A percentile compares a stretch with the other conserved stretches of the same genome.
These are phyloP conservation scores for Cladosporium austrohemisphaericum DNA, from an alignment of 2,329 filamentous ascomycete genomes.

Conservation along the genomic window DNA sequence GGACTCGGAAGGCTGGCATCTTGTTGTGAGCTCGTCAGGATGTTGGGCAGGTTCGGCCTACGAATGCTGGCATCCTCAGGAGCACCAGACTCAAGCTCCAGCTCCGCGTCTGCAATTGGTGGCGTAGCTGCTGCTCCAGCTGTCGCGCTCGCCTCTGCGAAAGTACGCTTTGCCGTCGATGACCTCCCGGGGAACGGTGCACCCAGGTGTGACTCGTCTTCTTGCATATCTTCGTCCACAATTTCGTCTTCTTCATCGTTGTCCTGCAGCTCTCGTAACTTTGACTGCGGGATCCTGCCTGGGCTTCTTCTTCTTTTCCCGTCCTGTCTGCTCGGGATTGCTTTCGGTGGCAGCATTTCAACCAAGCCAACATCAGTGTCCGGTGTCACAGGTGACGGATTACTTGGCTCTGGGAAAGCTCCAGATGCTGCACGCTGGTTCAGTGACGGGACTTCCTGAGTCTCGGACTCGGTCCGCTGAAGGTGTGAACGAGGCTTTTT, in stretches of 20 bases:
- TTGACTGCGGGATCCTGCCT: conserved; percentile 23
- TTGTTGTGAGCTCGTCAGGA: conserved; percentile 70
- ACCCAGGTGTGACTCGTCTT: conserved; percentile 28
- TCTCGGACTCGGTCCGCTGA: conserved; percentile 28
- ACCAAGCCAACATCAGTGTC: conserved; percentile 28
- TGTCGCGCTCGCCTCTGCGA: conserved; percentile 16
- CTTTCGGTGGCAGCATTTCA: conserved; percentile 17
- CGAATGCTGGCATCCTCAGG: conserved; percentile 16
- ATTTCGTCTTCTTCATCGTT: conserved; percentile 24
- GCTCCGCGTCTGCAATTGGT: conserved; percentile 69
- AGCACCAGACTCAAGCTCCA: conserved; percentile 50
- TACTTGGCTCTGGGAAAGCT: conserved; percentile 18
- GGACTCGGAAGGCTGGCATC: conserved; percentile 94
- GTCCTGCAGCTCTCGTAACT: conserved; percentile 28
- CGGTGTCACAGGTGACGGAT: conserved; percentile 31
- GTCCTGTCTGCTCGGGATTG: conserved; percentile 18
- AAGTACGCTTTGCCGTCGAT: conserved; percentile 21
- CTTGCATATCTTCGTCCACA: conserved; percentile 27
- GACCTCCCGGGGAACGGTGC: conserved; percentile 24
- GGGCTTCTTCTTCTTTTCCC: conserved; percentile 20
- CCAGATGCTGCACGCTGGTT: conserved; percentile 26
- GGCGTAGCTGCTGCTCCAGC: conserved; percentile 58
- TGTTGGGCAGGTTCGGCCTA: conserved; percentile 41
- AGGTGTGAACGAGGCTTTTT: conserved; percentile 45
- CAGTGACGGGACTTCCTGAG: conserved; percentile 25